A percentile compares a stretch with the other conserved stretches of the same genome.
These are phyloP conservation scores for Ceratocystis colombiana DNA, from an alignment of 2,329 filamentous ascomycete genomes.

Conservation along the genomic window DNA sequence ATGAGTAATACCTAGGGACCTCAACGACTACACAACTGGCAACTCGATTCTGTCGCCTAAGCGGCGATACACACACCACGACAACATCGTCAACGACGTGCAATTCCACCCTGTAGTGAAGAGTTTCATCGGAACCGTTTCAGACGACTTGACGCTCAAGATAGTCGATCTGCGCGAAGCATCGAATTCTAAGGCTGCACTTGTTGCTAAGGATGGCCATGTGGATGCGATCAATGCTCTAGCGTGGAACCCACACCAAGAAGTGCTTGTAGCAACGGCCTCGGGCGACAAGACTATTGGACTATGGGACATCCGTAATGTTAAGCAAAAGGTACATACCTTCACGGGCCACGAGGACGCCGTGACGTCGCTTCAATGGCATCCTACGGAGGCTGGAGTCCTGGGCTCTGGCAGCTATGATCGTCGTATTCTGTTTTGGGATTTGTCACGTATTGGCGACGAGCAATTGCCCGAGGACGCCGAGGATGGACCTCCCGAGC, in stretches of 20 bases:
- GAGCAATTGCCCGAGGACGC: slow-evolving; percentile 92
- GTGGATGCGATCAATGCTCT: slow-evolving; percentile 91
- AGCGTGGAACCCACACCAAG: slow-evolving; percentile 85
- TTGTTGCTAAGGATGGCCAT: slow-evolving; percentile 64
- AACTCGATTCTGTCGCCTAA: slow-evolving; percentile 61
- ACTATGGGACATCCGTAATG: slow-evolving; percentile 87
- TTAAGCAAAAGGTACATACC: slow-evolving; percentile 80
- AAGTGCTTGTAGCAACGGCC: slow-evolving; percentile 81
- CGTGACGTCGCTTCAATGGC: slow-evolving; percentile 89
- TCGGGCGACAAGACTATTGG: slow-evolving; percentile 93
- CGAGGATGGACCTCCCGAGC: slow-evolving; percentile 86
- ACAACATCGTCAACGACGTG: slow-evolving; percentile 88
- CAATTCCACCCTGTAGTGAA: slow-evolving; percentile 84
- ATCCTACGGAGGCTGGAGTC: slow-evolving; percentile 80
- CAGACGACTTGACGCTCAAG: slow-evolving; percentile 87
- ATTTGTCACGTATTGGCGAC: slow-evolving; percentile 80
- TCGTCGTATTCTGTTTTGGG: slow-evolving; percentile 91
- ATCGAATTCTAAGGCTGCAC: slow-evolving; percentile 55
- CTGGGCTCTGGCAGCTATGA: slow-evolving; percentile 89
- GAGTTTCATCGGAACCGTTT: slow-evolving; percentile 81
- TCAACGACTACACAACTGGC: slow-evolving; percentile 61
- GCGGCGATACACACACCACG: slow-evolving; percentile 76
- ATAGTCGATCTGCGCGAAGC: slow-evolving; percentile 74
- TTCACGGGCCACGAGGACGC: slow-evolving; percentile 80
- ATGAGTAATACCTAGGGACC: slow-evolving; percentile 48